Evolutionary conservation across 2,329 filamentous ascomycete genomes (phyloP), one percentile per base, ranked within the genome.

Genomic region (Hymenotorrendiella dingleyae): DNA sequence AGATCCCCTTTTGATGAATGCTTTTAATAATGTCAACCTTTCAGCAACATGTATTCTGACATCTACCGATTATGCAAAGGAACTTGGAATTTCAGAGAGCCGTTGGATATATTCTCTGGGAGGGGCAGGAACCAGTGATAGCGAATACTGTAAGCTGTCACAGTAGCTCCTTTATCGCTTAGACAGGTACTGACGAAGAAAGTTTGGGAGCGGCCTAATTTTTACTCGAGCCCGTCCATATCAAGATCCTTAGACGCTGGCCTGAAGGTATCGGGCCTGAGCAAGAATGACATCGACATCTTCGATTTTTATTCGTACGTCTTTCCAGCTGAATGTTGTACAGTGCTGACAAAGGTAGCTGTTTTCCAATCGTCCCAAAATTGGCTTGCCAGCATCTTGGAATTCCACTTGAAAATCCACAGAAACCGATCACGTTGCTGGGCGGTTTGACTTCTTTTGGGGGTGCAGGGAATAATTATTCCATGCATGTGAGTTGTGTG

Each of bases 1-100:
- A 84, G 79, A 84, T 61, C 78, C 80, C 0, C 63, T 85, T 0
- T 61, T 84, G 8, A 84, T 84, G 80, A 85, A 85, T 54, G 80
- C 81, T 0, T 84, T 84, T 62, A 85, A 84, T 50, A 80, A 70
- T 2, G 72, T 85, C 26, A 84, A 85, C 46, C 63, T 84, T 11
- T 73, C 80, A 2, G 75, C 69, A 0, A 77, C 80, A 6, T 71
- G 73, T 43, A 66, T 85, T 12, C 45, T 85, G 4, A 84, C 80
- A 0, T 77, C 76, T 0, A 68, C 67, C 0, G 67, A 74, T 1
- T 66, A 69, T 54, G 81, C 82, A 0, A 61, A 59, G 30, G 60
- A 71, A 32, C 63, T 84, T 2, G 71, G 72, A 0, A 70, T 84
- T 9, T 69, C 75, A 0, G 54, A 71, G 36, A 65, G 67, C 5